Evolutionary conservation across 2,329 filamentous ascomycete genomes (phyloP), one percentile per base, ranked within the genome.

Genomic region (Xylaria sp.): DNA sequence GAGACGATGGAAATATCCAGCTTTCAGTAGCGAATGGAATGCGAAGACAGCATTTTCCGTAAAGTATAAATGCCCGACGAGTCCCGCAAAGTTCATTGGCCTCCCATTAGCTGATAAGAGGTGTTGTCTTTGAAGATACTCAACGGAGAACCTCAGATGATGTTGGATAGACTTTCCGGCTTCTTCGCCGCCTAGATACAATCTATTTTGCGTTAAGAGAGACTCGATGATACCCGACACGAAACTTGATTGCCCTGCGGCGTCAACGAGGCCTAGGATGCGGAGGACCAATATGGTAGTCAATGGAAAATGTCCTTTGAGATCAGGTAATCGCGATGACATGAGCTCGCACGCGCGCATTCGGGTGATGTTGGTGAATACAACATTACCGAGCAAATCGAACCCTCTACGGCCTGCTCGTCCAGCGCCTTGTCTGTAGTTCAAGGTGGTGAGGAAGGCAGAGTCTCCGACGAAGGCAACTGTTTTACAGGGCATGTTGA

Each of bases 401-500:
- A 95, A 95, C 1, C 92, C 92, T 80, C 92, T 87, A 77, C 92
- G 89, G 71, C 92, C 92, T 36, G 92, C 90, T 83, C 92, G 89
- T 78, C 92, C 92, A 63, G 91, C 88, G 7, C 87, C 90, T 76
- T 95, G 92, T 9, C 90, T 87, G 77, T 91, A 95, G 75, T 92
- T 93, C 58, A 94, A 85, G 0, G 91, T 87, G 0, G 90, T 93
- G 49, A 95, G 79, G 74, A 87, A 93, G 2, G 92, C 83, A 0
- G 89, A 92, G 75, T 94, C 91, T 0, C 90, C 91, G 17, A 84
- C 85, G 76, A 95, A 95, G 1, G 93, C 87, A 0, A 94, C 91
- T 0, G 92, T 95, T 76, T 92, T 92, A 76, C 91, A 94, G 10
- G 92, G 92, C 90, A 93, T 92, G 72, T 93, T 95, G 80, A 95